A percentile compares a stretch with the other conserved stretches of the same genome.
Evolutionary conservation across 2,329 filamentous ascomycete genomes (phyloP).

Genomic region (Ophiostoma ips): DNA sequence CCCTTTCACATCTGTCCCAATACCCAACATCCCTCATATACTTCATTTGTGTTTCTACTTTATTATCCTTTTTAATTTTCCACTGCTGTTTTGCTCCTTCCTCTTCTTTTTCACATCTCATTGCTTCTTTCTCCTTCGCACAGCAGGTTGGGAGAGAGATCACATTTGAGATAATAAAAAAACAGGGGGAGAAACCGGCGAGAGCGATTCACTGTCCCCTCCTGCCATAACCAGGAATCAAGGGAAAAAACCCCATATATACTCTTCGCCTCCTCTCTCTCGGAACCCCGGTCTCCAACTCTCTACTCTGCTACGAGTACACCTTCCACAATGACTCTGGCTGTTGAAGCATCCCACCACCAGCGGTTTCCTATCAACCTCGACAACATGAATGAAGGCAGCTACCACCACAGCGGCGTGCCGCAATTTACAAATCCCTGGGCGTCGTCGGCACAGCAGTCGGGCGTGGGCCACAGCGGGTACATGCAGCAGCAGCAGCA

Average conservation of each 20-base stretch:
- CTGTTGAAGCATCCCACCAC: slow-evolving; percentile 69
- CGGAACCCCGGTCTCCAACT: not conserved
- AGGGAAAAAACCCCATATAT: not conserved
- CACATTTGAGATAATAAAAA: not conserved
- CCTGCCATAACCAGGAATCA: not conserved
- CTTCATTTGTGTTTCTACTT: no score
- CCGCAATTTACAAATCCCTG: slow-evolving; percentile 88
- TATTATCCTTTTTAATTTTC: not conserved
- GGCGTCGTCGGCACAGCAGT: slow-evolving; percentile 43
- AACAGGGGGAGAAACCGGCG: no score
- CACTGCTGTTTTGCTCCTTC: not conserved
- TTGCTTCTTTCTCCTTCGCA: not conserved
- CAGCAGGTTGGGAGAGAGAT: not conserved
- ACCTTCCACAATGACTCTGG: slow-evolving; percentile 72
- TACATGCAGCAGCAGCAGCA: slow-evolving; percentile 22
- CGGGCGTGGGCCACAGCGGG: slow-evolving; percentile 30
- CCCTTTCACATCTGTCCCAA: no score
- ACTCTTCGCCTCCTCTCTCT: not conserved
- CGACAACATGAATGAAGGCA: slow-evolving; percentile 56
- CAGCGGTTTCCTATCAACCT: slow-evolving; percentile 67
- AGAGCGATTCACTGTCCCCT: not conserved
- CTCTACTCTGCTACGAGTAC: no score
- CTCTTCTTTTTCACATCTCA: no score
- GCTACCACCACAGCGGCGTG: slow-evolving; percentile 31
- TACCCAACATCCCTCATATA: no score